Base-by-base conservation (phyloP, 2,329 filamentous ascomycete genomes). In the Talaromyces funiculosus region DNA sequence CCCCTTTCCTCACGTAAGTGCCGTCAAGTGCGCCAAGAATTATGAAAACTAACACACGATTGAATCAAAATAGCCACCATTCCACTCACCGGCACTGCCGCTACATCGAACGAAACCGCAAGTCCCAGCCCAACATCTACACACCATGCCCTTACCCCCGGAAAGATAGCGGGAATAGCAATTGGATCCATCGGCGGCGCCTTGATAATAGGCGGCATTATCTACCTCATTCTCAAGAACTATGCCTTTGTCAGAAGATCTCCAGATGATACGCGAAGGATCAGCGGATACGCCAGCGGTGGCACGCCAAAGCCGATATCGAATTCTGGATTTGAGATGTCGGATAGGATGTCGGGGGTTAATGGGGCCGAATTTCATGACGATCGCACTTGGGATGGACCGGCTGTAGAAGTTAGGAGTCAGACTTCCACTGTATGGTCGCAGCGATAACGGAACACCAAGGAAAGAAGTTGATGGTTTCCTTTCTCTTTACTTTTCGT, bases 371-470 rank as follows among this genome's bases (percentile, higher is more conserved):
- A 56, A 38, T 56, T 56, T 43, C 24, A 56, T 16, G 53, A 56
- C 22, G 20, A 56, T 56, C 53, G 38, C 9, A 33, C 26, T 10
- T 56, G 53, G 53, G 38, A 43, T 24, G 38, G 54, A 4, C 54
- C 38, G 9, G 54, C 54, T 20, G 54, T 57, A 33, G 54, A 57
- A 31, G 14, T 57, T 9, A 45, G 40, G 54, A 57, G 54, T 37
- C 54, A 47, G 24, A 33, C n/a, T 33, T 57, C 54, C 10, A 35
- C 54, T 43, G 24, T 18, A 1, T 55, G 26, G 53, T 31, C 24
- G 29, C 22, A 49, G 45, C 22, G n/a, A 20, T 47, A 47, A n/a
- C 1, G n/a, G 26, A 31, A 14, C 12, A 1, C 14, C n/a, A n/a
- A n/a, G n/a, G 45, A 31, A 16, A 31, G 10, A 51, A 14, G n/a